Evolutionary conservation across 1,284 basidiomycete genomes (phyloP), one percentile per base, ranked within the genome.

Genomic region (Salmacisia buchloeana): DNA sequence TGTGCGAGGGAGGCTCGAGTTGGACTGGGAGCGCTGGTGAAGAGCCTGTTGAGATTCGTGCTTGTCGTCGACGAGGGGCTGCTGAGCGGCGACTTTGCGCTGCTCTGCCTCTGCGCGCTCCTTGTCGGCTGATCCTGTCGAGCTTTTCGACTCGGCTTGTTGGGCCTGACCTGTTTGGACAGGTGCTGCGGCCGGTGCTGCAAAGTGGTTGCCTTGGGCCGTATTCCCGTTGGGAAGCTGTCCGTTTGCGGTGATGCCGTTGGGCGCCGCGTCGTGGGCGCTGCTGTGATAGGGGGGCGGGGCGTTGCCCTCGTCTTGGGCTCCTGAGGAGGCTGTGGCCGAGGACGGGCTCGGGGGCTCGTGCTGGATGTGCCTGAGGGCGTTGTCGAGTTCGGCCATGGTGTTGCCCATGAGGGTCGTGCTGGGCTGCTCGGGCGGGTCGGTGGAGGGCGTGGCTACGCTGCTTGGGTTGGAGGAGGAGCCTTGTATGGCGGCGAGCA

Each of bases 161-260:
- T 68, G 69, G 1, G 77, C 77, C 10, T 78, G 71, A 2, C 70
- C 76, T 10, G 73, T 75, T n/a, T n/a, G n/a, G n/a, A n/a, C n/a
- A n/a, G n/a, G n/a, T n/a, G n/a, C n/a, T n/a, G n/a, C n/a, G n/a
- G n/a, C n/a, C n/a, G n/a, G n/a, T n/a, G n/a, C n/a, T n/a, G n/a
- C n/a, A n/a, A n/a, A n/a, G n/a, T n/a, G n/a, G n/a, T n/a, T n/a
- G n/a, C n/a, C n/a, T n/a, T n/a, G n/a, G n/a, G n/a, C n/a, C n/a
- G n/a, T n/a, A n/a, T n/a, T n/a, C n/a, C n/a, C n/a, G n/a, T n/a
- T n/a, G n/a, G n/a, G n/a, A n/a, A n/a, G n/a, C n/a, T n/a, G n/a
- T n/a, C n/a, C n/a, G n/a, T n/a, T n/a, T n/a, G n/a, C n/a, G n/a
- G n/a, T n/a, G n/a, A n/a, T n/a, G n/a, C n/a, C n/a, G n/a, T n/a